Conservation (phyloP, 805 yeast species). For the Limtongia smithiae region DNA sequence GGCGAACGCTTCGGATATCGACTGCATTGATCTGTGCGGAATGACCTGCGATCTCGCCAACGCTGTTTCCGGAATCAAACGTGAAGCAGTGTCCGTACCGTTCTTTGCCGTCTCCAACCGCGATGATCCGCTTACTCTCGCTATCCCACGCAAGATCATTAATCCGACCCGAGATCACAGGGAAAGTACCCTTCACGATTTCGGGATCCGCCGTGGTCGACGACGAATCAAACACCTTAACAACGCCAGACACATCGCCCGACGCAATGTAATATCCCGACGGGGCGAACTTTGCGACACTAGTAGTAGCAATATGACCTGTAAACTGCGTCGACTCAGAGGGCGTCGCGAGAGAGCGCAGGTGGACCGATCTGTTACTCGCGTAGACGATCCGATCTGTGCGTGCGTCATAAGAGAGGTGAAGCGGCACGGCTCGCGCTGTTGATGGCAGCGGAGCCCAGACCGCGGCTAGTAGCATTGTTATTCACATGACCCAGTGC, state of each 20-base stretch:
- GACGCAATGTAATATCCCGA: constrained; percentile 87
- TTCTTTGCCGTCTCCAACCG: constrained; percentile 93
- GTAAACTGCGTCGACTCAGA: constrained; percentile 59
- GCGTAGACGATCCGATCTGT: constrained; percentile 76
- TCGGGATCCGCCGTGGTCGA: constrained; percentile 45
- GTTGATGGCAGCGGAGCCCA: constrained; percentile 83
- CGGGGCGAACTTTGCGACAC: constrained; percentile 84
- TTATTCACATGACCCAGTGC: neutral
- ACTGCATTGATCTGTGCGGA: constrained; percentile 79
- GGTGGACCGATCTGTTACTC: constrained; percentile 70
- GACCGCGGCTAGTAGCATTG: constrained; percentile 24
- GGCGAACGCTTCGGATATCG: constrained; percentile 78
- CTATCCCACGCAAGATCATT: constrained; percentile 89
- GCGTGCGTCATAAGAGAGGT: constrained; percentile 67
- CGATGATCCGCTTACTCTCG: constrained; percentile 79
- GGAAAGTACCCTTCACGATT: constrained; percentile 65
- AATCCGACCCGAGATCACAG: constrained; percentile 72
- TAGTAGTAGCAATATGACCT: constrained; percentile 66
- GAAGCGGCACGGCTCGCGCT: constrained; percentile 62
- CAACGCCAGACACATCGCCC: constrained; percentile 87
- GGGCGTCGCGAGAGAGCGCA: constrained; percentile 62
- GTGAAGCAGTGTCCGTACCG: constrained; percentile 89
- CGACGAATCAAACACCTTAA: constrained; percentile 76
- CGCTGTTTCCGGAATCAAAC: constrained; percentile 93
- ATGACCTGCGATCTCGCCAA: constrained; percentile 95